Conservation (phyloP, 2,329 filamentous ascomycete species). For the Colletotrichum sp. region DNA sequence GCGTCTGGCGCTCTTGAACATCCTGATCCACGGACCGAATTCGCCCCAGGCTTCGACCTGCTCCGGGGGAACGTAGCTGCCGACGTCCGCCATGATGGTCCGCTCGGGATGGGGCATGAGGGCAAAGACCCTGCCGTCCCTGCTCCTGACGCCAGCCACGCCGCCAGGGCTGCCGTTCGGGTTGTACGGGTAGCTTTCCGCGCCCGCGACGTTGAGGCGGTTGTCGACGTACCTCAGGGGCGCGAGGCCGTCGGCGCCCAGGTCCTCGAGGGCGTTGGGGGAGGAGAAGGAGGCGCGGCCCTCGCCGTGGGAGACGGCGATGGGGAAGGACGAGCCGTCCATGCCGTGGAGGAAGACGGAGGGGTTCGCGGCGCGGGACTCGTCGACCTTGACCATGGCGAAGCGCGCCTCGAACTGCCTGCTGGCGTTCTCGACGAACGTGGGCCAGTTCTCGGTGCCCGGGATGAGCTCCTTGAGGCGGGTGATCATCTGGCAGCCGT, state of each 20-base stretch:
- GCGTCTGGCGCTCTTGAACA: slow-evolving; percentile 86
- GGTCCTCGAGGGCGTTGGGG: slow-evolving; percentile 53
- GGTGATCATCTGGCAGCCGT: slow-evolving; percentile 94
- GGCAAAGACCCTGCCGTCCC: slow-evolving; percentile 80
- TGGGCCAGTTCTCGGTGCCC: slow-evolving; percentile 83
- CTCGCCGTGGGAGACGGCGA: slow-evolving; percentile 90
- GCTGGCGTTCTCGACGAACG: slow-evolving; percentile 82
- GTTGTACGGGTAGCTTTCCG: slow-evolving; percentile 87
- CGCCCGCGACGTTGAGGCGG: slow-evolving; percentile 63
- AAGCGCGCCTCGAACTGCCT: slow-evolving; percentile 91
- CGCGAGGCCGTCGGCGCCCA: slow-evolving; percentile 72
- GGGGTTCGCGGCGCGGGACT: slow-evolving; percentile 45
- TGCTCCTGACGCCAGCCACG: slow-evolving; percentile 79
- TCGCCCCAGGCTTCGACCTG: slow-evolving; percentile 74
- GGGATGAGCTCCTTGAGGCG: slow-evolving; percentile 82
- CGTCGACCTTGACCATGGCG: slow-evolving; percentile 80
- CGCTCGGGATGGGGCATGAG: slow-evolving; percentile 95
- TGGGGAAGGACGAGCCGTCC: slow-evolving; percentile 80
- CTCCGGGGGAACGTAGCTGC: slow-evolving; percentile 71
- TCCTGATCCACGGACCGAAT: slow-evolving; percentile 81
- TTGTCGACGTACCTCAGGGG: slow-evolving; percentile 89
- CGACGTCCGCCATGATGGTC: slow-evolving; percentile 81
- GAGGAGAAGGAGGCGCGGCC: slow-evolving; percentile 76
- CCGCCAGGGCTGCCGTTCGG: slow-evolving; percentile 83
- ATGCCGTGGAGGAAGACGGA: slow-evolving; percentile 93